Base-by-base conservation (phyloP, 192 early-diverging fungal genomes). In the Glomus cerebriforme region DNA sequence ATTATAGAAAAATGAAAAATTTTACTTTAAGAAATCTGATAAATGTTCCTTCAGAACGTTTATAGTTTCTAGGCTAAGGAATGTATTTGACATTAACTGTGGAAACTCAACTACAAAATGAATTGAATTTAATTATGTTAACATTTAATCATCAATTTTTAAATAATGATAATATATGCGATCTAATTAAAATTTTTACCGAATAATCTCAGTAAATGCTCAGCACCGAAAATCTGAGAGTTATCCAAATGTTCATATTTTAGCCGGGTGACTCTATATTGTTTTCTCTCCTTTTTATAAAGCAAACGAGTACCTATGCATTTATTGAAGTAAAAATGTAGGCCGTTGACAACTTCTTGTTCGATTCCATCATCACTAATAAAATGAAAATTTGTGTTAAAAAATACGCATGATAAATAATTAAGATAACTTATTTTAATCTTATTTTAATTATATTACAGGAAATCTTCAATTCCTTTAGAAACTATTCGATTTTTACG, bases 201-300 rank as follows among this genome's bases (percentile, higher is more conserved):
- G 92, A 98, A 98, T 31, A 99, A 86, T 37, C 98, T 85, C 66
- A 99, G 83, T 31, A 99, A 83, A 81, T 99, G 98, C 80, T 99
- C 97, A 15, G 92, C 91, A 13, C 98, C 98, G 79, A 99, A 99
- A 35, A 98, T 88, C 35, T 98, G 96, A 9, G 91, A 91, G 84
- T 96, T 92, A 3, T 88, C 83, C 83, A 90, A 94, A 60, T 93
- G 91, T 2, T 91, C 84, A 79, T 90, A 88, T 78, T 89, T 86
- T 71, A 94, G 93, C 47, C 89, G 83, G 31, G 96, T 87, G 29
- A 96, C 91, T 26, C 92, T 92, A 85, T 98, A 99, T 83, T 99
- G 98, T 71, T 92, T 91, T 43, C 98, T 90, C 80, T 99, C 98
- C 76, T 97, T 96, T 64, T 95, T 89, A 82, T 99, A 99, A 3